Conservation (phyloP, 805 yeast genomes). For the Saccharomycopsis selenospora region DNA sequence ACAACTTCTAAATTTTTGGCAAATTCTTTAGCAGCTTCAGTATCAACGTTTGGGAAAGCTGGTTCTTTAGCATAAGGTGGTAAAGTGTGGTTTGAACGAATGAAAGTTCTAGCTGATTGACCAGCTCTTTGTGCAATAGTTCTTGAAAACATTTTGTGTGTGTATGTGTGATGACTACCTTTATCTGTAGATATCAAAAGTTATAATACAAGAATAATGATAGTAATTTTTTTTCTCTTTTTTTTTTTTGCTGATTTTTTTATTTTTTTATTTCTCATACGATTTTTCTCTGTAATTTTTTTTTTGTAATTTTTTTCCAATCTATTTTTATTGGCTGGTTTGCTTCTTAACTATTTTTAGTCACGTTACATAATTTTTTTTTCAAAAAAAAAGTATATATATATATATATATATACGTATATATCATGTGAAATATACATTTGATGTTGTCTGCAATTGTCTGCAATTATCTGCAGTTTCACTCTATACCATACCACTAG, state of each 20-base stretch:
- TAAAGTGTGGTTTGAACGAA: slow-evolving; percentile 22
- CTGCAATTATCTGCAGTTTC: too few species aligned
- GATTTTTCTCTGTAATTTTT: background rate
- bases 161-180: too few species aligned
- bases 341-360: too few species aligned
- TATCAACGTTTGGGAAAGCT: slow-evolving; percentile 41
- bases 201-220: too few species aligned
- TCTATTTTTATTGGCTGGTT: background rate
- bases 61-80: slow-evolving; percentile 40
- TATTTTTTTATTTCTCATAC: slow-evolving; percentile 1
- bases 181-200: too few species aligned
- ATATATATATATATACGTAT: too few species aligned
- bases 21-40: slow-evolving; percentile 67
- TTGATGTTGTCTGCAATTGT: too few species aligned
- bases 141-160: slow-evolving; percentile 15
- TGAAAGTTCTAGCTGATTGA: slow-evolving; percentile 5
- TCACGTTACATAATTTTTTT: too few species aligned
- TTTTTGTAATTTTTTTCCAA: background rate
- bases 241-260: background rate
- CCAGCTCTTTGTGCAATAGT: slow-evolving; percentile 10
- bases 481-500: too few species aligned
- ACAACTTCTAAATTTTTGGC: slow-evolving; percentile 53
- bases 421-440: too few species aligned
- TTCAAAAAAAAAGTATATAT: too few species aligned
- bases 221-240: background rate